phyloP scores from a whole-genome alignment of 495 filamentous ascomycete species.

The Talaromyces stipitatus region DNA sequence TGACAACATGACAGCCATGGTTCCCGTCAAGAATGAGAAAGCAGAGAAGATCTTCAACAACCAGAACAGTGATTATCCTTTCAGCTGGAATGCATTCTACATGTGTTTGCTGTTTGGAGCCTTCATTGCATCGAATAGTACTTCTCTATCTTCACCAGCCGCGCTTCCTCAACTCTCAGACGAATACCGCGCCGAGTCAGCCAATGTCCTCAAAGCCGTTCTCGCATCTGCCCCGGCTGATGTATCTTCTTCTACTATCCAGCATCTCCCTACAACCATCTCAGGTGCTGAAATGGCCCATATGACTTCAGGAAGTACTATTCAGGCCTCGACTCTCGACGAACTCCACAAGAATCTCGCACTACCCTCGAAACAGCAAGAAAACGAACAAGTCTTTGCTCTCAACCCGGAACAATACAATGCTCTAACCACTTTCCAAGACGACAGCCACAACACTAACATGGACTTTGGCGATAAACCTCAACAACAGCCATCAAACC shows the following conservation, averaged over 20 bases:
- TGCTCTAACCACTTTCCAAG: conserved; percentile 56
- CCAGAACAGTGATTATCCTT: conserved; percentile 38
- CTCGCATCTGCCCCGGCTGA: conserved; percentile 55
- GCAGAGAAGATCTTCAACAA: conserved; percentile 63
- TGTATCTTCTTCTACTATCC: conserved; percentile 30
- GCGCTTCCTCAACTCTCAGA: conserved; percentile 79
- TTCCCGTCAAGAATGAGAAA: conserved; percentile 25
- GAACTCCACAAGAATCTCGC: conserved; percentile 67
- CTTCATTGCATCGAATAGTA: conserved; percentile 84
- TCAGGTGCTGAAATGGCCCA: conserved; percentile 37
- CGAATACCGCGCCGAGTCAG: conserved; percentile 86
- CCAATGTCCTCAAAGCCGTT: conserved; percentile 80
- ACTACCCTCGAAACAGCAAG: conserved; percentile 73
- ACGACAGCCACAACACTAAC: conserved; percentile 31
- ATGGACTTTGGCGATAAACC: conserved; percentile 24
- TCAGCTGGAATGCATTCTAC: conserved; percentile 52
- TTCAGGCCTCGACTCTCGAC: conserved; percentile 59
- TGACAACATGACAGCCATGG: conserved; percentile 8
- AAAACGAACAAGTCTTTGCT: conserved; percentile 82
- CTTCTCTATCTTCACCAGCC: conserved; percentile 45
- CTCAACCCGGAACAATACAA: conserved; percentile 86
- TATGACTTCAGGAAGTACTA: conserved; percentile 48
- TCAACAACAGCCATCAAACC: conserved; percentile 43
- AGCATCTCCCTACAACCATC: conserved; percentile 43
- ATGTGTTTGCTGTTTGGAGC: conserved; percentile 94